Evolutionary conservation across 2,329 filamentous ascomycete species (phyloP), one percentile per base, ranked within the genome.

Genomic region (Fusarium mundagurra): DNA sequence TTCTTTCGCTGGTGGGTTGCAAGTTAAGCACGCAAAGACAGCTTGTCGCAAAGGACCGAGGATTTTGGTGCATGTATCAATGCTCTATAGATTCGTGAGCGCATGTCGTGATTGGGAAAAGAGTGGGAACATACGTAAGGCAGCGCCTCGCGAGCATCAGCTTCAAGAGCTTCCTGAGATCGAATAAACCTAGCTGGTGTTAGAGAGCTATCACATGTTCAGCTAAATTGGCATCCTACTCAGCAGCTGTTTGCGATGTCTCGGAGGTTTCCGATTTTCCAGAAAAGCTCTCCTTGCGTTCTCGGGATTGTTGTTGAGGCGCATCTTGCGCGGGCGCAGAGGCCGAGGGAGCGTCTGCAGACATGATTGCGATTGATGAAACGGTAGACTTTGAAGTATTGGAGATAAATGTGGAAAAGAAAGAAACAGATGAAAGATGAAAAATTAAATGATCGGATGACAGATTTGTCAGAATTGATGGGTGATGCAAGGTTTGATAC

Each of bases 11-110:
- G 95, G 93, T 14, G 96, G 95, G 71, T 95, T 97, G 86, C 96
- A 99, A 17, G 96, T 98, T 51, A 98, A 84, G 77, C 96, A 99
- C 48, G 96, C 94, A 79, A 97, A 99, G 27, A 98, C 89, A 51
- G 88, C 93, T 82, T 99, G 96, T 61, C 95, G 92, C 22, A 99
- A 87, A 13, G 95, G 89, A 1, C 96, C 96, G 34, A 98, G 91
- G n/a, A 92, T 91, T 76, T 95, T 92, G 54, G 96, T 98, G 84
- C 96, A 99, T 53, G 92, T 92, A 77, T 98, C 94, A 81, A 98
- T 98, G 84, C 96, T 95, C 94, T 97, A 75, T 1, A 6, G 38
- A 11, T 34, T 29, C 20, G 62, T 81, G 12, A 81, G 79, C n/a
- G 48, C 20, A 34, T 55, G 67, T 38, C 71, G 54, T 44, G 67